Conservation (phyloP, 2,329 filamentous ascomycete genomes). For the Diaporthe ilicicola region DNA sequence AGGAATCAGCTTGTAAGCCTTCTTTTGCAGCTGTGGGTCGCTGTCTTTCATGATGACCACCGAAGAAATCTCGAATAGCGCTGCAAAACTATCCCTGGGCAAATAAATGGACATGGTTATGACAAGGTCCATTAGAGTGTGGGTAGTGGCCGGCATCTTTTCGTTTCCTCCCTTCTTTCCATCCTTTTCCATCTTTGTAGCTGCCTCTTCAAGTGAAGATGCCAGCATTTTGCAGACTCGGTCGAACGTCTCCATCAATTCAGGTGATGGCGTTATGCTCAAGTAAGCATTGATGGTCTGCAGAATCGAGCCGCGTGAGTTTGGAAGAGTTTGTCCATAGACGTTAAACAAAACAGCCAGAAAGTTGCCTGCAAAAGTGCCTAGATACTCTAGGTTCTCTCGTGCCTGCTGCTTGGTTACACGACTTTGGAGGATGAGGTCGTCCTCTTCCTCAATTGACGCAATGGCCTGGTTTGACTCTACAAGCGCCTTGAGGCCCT, state of each 20-base stretch:
- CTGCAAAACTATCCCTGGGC: slow-evolving; percentile 82
- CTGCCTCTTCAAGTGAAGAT: slow-evolving; percentile 65
- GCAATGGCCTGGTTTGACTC: slow-evolving; percentile 90
- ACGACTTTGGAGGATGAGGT: slow-evolving; percentile 79
- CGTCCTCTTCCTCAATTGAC: slow-evolving; percentile 73
- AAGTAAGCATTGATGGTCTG: slow-evolving; percentile 95
- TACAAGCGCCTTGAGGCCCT: slow-evolving; percentile 83
- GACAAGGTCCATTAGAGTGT: slow-evolving; percentile 95
- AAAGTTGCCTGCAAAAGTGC: slow-evolving; percentile 83
- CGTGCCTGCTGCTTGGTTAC: slow-evolving; percentile 78
- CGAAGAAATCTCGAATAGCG: slow-evolving; percentile 86
- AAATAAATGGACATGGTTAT: slow-evolving; percentile 96
- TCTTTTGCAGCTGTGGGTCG: slow-evolving; percentile 96
- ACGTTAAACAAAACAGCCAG: slow-evolving; percentile 98
- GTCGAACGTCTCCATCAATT: slow-evolving; percentile 88
- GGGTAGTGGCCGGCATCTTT: slow-evolving; percentile 89
- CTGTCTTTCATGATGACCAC: slow-evolving; percentile 82
- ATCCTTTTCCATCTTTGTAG: slow-evolving; percentile 65
- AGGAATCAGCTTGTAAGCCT: slow-evolving; percentile 97
- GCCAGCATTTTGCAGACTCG: slow-evolving; percentile 88
- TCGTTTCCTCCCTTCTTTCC: slow-evolving; percentile 70
- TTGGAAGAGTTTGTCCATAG: slow-evolving; percentile 94
- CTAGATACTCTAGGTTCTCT: slow-evolving; percentile 84
- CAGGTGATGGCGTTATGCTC: slow-evolving; percentile 80
- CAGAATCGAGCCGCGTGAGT: slow-evolving; percentile 88